phyloP scores from a whole-genome alignment of 805 yeast genomes.

The Diddensiella caesifluorescens region DNA sequence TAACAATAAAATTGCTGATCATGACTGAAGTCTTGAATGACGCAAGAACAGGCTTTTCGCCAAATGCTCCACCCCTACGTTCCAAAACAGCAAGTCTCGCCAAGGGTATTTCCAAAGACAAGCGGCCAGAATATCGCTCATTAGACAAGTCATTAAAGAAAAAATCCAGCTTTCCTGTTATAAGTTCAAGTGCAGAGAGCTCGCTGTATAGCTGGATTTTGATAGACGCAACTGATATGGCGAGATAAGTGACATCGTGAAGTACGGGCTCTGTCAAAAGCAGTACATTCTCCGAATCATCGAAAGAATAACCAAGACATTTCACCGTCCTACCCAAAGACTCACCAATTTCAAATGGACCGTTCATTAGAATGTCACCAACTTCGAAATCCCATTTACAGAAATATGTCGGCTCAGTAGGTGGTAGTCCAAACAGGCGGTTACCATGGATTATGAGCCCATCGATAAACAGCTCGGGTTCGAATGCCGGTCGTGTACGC shows the following conservation, averaged over 20 bases:
- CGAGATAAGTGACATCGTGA: constrained; percentile 64
- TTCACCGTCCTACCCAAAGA: constrained; percentile 33
- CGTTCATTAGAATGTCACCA: constrained; percentile 52
- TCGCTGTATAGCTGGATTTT: constrained; percentile 38
- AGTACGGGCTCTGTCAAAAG: constrained; percentile 49
- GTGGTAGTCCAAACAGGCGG: constrained; percentile 89
- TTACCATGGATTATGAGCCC: constrained; percentile 73
- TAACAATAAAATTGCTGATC: constrained; percentile 55
- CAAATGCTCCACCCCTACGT: constrained; percentile 8
- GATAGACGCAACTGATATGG: constrained; percentile 49
- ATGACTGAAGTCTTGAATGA: constrained; percentile 53
- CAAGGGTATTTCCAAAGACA: constrained; percentile 46
- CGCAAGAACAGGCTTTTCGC: constrained; percentile 30
- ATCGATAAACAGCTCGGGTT: constrained; percentile 46
- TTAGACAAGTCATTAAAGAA: constrained; percentile 68
- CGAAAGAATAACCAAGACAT: constrained; percentile 57
- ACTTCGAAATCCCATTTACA: constrained; percentile 85
- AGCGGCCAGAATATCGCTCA: constrained; percentile 51
- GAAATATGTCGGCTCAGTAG: constrained; percentile 77
- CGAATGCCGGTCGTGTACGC: constrained; percentile 12
- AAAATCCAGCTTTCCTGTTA: constrained; percentile 32
- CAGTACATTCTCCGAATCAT: constrained; percentile 72
- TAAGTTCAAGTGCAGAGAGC: constrained; percentile 23
- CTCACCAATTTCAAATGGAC: constrained; percentile 40
- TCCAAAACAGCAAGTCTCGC: constrained; percentile 35